Percentiles rank a stretch among this genome's conserved stretches.
Conservation (phyloP, 2,329 filamentous ascomycete genomes). For the Talaromyces verruculosus region DNA sequence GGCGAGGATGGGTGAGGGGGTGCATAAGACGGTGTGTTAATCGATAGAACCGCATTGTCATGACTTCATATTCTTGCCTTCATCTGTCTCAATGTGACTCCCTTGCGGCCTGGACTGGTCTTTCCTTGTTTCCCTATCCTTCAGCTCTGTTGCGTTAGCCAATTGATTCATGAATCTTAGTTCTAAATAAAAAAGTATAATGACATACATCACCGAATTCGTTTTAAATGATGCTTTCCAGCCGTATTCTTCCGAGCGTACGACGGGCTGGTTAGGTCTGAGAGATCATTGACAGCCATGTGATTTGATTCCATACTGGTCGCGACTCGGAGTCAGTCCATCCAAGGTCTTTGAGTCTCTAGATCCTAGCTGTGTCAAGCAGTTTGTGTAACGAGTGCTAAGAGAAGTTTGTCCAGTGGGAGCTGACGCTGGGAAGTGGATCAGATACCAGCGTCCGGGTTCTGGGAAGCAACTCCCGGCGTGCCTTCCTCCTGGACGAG, state of each 20-base stretch:
- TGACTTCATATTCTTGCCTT: background rate
- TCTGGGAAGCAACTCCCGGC: background rate
- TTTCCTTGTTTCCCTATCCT: background rate
- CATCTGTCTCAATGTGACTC: background rate
- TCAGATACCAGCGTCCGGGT: background rate
- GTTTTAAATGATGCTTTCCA: background rate
- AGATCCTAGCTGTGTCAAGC: background rate
- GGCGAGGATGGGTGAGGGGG: constrained; percentile 22
- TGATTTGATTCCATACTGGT: background rate
- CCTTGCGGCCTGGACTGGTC: background rate
- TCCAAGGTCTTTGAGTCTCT: background rate
- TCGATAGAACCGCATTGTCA: background rate
- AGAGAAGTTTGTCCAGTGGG: background rate
- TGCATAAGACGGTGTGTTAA: constrained; percentile 27
- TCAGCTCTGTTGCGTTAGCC: background rate
- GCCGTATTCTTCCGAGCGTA: constrained; percentile 1
- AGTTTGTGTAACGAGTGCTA: background rate
- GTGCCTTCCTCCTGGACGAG: constrained; percentile 1
- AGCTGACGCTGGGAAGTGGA: background rate
- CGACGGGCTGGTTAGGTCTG: background rate
- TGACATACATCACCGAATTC: background rate
- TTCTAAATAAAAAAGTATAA: constrained; percentile 5
- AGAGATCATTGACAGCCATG: background rate
- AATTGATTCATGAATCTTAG: background rate
- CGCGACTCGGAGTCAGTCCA: background rate